Evolutionary conservation across 148 eudicot genomes (phyloP), one percentile per base, ranked within the genome.

Genomic region (Fagopyrum homotropicum): DNA sequence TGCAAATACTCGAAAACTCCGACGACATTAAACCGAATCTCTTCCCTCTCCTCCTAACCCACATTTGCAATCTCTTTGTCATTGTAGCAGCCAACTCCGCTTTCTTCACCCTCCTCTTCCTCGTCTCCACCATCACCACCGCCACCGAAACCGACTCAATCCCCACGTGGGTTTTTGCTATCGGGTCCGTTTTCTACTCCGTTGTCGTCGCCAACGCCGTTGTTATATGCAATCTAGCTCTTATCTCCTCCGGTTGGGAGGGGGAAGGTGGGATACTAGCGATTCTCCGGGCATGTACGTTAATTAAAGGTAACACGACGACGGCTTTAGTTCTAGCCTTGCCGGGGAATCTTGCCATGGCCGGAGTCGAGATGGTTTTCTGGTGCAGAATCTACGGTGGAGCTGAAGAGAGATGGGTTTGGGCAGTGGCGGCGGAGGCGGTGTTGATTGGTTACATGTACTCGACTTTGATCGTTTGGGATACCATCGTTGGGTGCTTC

Each of bases 301-400:
- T 83, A 51, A 81, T 92, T 12, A 82, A 76, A 48, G 93, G 96
- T 19, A 86, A 84, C 54, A 82, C 84, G 12, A 79, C 85, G 46
- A 88, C 83, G 2, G 98, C 96, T 0, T 64, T 94, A 52, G 84
- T 88, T 4, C 74, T 94, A 46, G 86, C 93, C 0, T 64, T 90
- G 75, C 88, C 89, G 19, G 71, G 78, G 35, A 92, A 88, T 60
- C 15, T 92, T 46, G 91, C 87, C 9, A 22, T 90, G 46, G 93
- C 93, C 6, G 85, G 83, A 5, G 74, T 92, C 7, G 98, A 94
- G 45, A 89, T 89, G 10, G 72, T 94, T 68, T 94, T 94, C 72
- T 86, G 85, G 17, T 89, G 79, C 82, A 79, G 96, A 45, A 86
- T 90, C 5, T 16, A 5, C 10, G 72, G 11, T 4, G 17, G 19